Evolutionary conservation across 495 filamentous ascomycete species (phyloP).

Genomic region (Xylaria curta): DNA sequence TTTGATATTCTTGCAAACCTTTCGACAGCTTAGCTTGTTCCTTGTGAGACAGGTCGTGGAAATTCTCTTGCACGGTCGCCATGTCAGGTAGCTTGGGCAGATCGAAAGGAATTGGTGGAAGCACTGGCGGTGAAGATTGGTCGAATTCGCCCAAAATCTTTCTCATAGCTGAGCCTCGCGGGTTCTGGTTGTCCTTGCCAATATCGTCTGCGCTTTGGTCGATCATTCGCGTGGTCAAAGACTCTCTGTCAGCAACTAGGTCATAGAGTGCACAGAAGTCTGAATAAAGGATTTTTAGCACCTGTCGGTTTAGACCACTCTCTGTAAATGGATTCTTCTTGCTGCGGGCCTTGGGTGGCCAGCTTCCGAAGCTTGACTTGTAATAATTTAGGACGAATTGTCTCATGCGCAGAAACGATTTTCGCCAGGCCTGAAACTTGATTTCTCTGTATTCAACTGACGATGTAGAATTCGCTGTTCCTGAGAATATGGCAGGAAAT

Average conservation of each 20-base stretch:
- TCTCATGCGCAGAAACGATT: constrained; percentile 73
- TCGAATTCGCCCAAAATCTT: constrained; percentile 86
- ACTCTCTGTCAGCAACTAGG: constrained; percentile 78
- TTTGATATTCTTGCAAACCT: constrained; percentile 80
- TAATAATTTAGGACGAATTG: constrained; percentile 79
- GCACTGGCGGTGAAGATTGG: constrained; percentile 81
- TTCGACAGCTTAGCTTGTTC: constrained; percentile 69
- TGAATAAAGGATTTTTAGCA: constrained; percentile 80
- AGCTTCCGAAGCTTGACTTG: constrained; percentile 83
- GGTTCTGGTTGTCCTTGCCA: constrained; percentile 47
- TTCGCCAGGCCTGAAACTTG: constrained; percentile 84
- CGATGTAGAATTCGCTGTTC: constrained; percentile 79
- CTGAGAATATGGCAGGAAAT: constrained; percentile 90
- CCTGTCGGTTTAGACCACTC: constrained; percentile 81
- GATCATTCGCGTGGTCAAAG: constrained; percentile 63
- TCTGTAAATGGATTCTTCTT: constrained; percentile 94
- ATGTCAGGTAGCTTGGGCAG: constrained; percentile 77
- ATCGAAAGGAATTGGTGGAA: constrained; percentile 92
- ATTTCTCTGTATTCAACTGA: constrained; percentile 74
- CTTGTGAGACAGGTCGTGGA: constrained; percentile 67
- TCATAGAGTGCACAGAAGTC: constrained; percentile 91
- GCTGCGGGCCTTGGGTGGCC: constrained; percentile 89
- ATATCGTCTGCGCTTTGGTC: constrained; percentile 53
- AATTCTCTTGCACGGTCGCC: constrained; percentile 64
- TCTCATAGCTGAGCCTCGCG: constrained; percentile 63